Conservation (phyloP, 192 early-diverging fungal species). For the Backusella psychrophila region DNA sequence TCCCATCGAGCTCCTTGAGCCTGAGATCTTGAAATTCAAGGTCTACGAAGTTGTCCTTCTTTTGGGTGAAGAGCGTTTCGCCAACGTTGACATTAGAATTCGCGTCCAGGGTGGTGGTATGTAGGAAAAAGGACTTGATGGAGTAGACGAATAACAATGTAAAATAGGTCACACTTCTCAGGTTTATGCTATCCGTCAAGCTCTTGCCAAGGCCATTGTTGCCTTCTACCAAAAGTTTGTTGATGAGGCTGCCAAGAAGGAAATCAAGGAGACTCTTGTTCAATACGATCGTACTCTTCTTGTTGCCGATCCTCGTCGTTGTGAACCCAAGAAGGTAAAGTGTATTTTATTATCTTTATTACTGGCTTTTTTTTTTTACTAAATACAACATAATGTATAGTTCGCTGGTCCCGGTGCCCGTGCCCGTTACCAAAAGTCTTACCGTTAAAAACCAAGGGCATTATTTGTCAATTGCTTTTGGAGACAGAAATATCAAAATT, state of each 20-base stretch:
- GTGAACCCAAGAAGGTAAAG: conserved; percentile 92
- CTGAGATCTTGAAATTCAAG: conserved; percentile 96
- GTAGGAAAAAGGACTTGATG: neutral
- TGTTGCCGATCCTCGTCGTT: conserved; percentile 98
- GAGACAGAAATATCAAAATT: neutral
- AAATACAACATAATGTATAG: conserved; percentile 12
- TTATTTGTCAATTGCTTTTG: neutral
- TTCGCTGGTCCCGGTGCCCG: conserved; percentile 99
- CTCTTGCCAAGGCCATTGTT: conserved; percentile 98
- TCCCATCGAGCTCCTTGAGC: conserved; percentile 94
- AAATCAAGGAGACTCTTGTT: conserved; percentile 92
- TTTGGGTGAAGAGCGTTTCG: conserved; percentile 95
- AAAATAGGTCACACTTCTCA: conserved; percentile 81
- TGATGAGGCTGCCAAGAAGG: conserved; percentile 99
- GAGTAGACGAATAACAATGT: too few relatives aligned
- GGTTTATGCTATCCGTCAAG: conserved; percentile 98
- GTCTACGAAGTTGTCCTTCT: conserved; percentile 98
- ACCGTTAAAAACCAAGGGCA: conserved; percentile 64
- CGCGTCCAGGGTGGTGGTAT: conserved; percentile 91
- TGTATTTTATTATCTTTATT: neutral
- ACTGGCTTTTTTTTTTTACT: neutral
- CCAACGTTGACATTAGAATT: conserved; percentile 95
- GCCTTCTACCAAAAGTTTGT: conserved; percentile 99
- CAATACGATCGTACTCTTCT: conserved; percentile 96
- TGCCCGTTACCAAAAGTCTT: conserved; percentile 90